Conservation (phyloP, 805 yeast genomes). For the Vanderwaltozyma yarrowii region DNA sequence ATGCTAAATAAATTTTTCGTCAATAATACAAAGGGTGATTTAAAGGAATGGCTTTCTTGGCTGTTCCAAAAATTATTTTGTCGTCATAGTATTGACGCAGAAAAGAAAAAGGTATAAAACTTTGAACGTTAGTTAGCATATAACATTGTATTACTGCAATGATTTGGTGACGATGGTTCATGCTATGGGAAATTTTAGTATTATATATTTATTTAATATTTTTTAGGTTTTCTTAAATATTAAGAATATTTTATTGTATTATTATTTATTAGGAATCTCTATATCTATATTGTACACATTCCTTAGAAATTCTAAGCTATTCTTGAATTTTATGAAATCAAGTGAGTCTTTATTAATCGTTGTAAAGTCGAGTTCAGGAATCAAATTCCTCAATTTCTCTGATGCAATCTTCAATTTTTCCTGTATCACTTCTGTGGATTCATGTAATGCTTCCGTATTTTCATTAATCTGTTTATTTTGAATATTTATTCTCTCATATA, state of each 20-base stretch:
- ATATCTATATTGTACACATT: no score
- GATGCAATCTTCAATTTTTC: constrained; percentile 9
- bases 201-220: no score
- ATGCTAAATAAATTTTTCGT: not conserved
- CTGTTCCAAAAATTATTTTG: not conserved
- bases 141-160: no score
- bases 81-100: not conserved
- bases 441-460: constrained; percentile 6
- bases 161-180: no score
- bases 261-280: no score
- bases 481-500: constrained; percentile 14
- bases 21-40: not conserved
- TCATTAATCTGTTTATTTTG: constrained; percentile 8
- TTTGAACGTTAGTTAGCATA: not conserved
- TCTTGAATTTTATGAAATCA: constrained; percentile 9
- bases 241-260: no score
- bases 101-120: not conserved
- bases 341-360: constrained; percentile 8
- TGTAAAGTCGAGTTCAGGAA: constrained; percentile 11
- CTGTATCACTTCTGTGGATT: constrained; percentile 5
- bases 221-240: no score
- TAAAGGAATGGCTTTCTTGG: not conserved
- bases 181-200: no score
- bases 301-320: constrained; percentile 11
- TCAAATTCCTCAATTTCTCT: constrained; percentile 8